These are phyloP conservation scores for Alliaria petiolata DNA, from an alignment of 345 rosid genomes.

Conservation along the genomic window DNA sequence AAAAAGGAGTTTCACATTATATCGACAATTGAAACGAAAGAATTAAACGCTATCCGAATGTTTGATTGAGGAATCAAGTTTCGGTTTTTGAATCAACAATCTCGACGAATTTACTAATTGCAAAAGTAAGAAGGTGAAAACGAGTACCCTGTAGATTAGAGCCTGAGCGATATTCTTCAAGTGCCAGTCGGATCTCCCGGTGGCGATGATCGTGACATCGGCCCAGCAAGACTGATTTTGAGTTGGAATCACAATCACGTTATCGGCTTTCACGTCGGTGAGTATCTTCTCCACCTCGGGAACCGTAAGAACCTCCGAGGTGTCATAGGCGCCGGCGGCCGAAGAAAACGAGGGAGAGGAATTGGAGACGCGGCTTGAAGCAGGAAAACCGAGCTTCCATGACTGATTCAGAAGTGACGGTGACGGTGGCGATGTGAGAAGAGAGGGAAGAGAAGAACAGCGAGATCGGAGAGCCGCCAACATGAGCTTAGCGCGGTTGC, in stretches of 20 bases:
- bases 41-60: not conserved
- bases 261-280: constrained; percentile 70
- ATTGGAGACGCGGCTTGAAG: constrained; percentile 8
- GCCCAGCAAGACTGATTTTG: constrained; percentile 56
- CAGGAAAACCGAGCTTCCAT: constrained; percentile 13
- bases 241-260: constrained; percentile 67
- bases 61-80: not conserved
- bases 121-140: not conserved
- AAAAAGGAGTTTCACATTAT: too few relatives aligned
- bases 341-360: constrained; percentile 11
- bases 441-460: not conserved
- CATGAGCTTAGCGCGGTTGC: constrained; percentile 15
- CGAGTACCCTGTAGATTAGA: constrained; percentile 54
- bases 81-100: not conserved
- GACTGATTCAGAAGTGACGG: constrained; percentile 11
- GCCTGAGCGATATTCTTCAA: constrained; percentile 87
- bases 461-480: constrained; percentile 35
- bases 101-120: not conserved
- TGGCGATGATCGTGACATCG: constrained; percentile 75
- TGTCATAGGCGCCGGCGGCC: not conserved
- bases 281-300: constrained; percentile 67
- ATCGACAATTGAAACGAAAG: too few relatives aligned
- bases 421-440: not conserved
- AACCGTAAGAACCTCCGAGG: constrained; percentile 21
- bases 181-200: constrained; percentile 91